Evolutionary conservation across 1,139 yeast species (phyloP).

Genomic region (Blastobotrys illinoisensis): DNA sequence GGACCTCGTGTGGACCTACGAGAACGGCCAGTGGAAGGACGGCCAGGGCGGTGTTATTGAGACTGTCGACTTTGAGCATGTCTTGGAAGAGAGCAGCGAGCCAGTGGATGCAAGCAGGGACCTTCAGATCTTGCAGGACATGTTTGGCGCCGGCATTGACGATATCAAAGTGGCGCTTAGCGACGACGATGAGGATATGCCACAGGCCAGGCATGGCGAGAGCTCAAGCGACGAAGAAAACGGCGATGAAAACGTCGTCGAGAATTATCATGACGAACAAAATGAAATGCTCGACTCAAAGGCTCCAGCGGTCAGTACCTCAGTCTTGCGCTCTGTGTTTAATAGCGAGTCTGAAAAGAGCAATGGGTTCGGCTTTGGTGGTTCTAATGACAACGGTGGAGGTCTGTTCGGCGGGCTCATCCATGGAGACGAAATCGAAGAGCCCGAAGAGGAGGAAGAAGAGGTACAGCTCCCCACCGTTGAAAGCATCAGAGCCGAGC

Average conservation of each 20-base stretch:
- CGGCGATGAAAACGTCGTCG: constrained; percentile 22
- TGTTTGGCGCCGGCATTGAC: constrained; percentile 32
- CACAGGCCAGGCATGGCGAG: constrained; percentile 35
- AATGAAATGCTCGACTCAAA: not conserved
- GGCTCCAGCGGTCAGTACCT: not conserved
- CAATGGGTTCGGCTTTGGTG: not conserved
- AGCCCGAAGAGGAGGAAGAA: constrained; percentile 2
- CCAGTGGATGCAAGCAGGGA: constrained; percentile 23
- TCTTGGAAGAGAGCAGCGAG: constrained; percentile 18
- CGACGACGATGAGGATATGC: constrained; percentile 14
- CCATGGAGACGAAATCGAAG: constrained; percentile 6
- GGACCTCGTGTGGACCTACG: constrained; percentile 59
- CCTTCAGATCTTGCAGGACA: constrained; percentile 20
- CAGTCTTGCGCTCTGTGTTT: not conserved
- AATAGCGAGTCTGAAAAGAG: not conserved
- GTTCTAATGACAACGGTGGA: constrained; percentile 1
- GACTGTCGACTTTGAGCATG: constrained; percentile 22
- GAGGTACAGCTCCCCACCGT: not conserved
- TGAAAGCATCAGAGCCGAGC: not conserved
- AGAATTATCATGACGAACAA: too few species aligned
- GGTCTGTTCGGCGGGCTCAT: not conserved
- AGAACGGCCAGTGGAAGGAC: constrained; percentile 72
- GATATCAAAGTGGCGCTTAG: constrained; percentile 48
- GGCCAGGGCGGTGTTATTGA: constrained; percentile 79
- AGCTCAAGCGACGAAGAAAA: constrained; percentile 17